Conservation (phyloP, 2,329 filamentous ascomycete species). For the Chaetomiaceae sp. region DNA sequence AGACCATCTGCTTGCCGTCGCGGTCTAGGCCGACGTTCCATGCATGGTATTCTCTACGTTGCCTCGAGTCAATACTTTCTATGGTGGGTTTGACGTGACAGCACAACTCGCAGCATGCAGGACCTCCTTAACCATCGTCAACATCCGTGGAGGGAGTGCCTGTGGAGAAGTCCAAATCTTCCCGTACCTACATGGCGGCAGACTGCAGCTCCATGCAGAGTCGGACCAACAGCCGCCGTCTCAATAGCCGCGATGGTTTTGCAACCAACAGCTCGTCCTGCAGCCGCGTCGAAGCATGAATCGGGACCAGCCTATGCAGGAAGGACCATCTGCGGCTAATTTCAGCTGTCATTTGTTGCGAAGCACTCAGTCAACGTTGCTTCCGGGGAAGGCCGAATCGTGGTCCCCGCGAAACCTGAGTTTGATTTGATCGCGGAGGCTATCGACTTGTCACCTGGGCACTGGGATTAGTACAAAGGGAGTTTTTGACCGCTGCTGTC, state of each 20-base stretch:
- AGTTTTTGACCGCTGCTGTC: too few species aligned
- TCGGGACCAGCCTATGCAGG: background rate
- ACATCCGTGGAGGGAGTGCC: background rate
- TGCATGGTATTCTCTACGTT: too few species aligned
- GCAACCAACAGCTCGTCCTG: constrained; percentile 14
- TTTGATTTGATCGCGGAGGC: too few species aligned
- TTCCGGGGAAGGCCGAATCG: too few species aligned
- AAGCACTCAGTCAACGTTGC: too few species aligned
- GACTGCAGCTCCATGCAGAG: background rate
- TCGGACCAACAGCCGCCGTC: constrained; percentile 6
- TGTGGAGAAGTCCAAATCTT: background rate
- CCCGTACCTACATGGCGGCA: background rate
- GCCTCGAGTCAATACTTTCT: too few species aligned
- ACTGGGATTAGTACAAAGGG: too few species aligned
- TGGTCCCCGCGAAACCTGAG: too few species aligned
- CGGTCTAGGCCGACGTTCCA: too few species aligned
- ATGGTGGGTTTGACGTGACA: too few species aligned
- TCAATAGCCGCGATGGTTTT: constrained; percentile 16
- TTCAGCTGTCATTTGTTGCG: background rate
- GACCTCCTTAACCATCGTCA: background rate
- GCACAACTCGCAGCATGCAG: background rate
- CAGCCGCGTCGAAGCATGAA: background rate
- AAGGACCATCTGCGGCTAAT: background rate
- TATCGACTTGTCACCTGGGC: too few species aligned
- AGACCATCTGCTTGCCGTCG: too few species aligned